Percentiles rank a stretch among this genome's conserved stretches.
These are phyloP conservation scores for Globisporangium megalacanthum DNA, from an alignment of 352 stramenopile species.

Conservation along the genomic window DNA sequence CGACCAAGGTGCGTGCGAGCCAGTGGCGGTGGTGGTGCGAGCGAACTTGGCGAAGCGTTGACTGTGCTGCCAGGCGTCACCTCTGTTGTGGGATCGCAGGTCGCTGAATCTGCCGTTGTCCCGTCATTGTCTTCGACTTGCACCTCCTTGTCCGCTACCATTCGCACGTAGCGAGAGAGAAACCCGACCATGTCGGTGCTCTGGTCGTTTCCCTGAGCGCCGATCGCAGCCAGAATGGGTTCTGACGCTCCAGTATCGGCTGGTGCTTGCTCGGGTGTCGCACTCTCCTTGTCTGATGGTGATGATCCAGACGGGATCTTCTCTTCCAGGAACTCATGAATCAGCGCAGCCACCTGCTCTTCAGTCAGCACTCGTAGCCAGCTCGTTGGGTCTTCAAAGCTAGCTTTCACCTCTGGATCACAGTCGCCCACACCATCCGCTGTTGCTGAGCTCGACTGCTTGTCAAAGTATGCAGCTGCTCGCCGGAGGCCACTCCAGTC, in stretches of 20 bases:
- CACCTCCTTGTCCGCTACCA: slow-evolving; percentile 22
- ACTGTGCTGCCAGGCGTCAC: too few relatives aligned
- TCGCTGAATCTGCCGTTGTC: too few relatives aligned
- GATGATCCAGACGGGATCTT: slow-evolving; percentile 4
- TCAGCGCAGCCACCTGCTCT: slow-evolving; percentile 37
- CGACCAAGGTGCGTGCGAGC: slow-evolving; percentile 5
- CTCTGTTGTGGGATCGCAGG: too few relatives aligned
- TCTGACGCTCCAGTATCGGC: too few relatives aligned
- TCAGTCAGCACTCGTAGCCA: slow-evolving; percentile 39
- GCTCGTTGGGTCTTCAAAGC: slow-evolving; percentile 7
- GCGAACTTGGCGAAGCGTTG: neutral
- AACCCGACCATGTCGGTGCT: slow-evolving; percentile 28
- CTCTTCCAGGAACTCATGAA: slow-evolving; percentile 41
- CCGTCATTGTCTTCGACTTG: slow-evolving; percentile 13
- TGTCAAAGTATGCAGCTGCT: slow-evolving; percentile 35
- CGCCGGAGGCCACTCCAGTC: slow-evolving; percentile 31
- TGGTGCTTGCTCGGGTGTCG: neutral
- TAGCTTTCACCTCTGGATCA: neutral
- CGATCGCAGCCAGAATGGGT: neutral
- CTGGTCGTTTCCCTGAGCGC: slow-evolving; percentile 9
- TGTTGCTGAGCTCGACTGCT: neutral
- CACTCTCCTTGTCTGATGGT: neutral
- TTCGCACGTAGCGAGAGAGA: neutral
- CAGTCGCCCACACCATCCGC: neutral
- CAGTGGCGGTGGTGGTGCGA: too few relatives aligned